Conservation (phyloP, 73 alveolate species). For the Paramecium primaurelia region DNA sequence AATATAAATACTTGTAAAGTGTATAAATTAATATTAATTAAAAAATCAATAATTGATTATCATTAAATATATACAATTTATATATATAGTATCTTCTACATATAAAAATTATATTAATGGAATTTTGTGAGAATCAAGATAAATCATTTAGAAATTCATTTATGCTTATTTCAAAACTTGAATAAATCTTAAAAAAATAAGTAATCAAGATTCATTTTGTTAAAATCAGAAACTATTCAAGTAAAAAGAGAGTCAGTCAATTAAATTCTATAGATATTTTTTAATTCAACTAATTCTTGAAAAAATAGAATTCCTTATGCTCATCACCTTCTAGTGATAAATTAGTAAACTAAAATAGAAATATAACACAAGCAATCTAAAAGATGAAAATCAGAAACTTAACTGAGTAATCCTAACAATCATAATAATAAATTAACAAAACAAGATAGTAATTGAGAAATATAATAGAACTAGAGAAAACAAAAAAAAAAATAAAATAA, state of each 20-base stretch:
- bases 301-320: not conserved
- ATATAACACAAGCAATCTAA: not conserved
- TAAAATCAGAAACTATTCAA: not conserved
- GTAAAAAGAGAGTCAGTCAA: not conserved
- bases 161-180: not conserved
- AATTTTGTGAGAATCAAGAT: not conserved
- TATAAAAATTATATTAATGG: not conserved
- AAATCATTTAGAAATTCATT: not conserved
- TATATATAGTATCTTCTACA: not conserved
- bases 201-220: not conserved
- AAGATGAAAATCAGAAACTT: not conserved
- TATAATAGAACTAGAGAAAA: not conserved
- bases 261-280: not conserved
- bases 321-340: not conserved
- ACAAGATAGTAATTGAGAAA: not conserved
- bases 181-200: not conserved
- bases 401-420: not conserved
- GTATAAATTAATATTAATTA: not conserved
- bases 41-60: not conserved
- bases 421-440: not conserved
- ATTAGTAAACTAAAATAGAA: not conserved
- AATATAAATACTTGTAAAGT: not conserved
- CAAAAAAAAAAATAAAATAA: not conserved
- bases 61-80: too few relatives aligned
- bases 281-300: not conserved